A percentile compares a stretch with the other conserved stretches of the same genome.
These are phyloP conservation scores for Gliomastix tumulicola DNA, from an alignment of 2,329 filamentous ascomycete species.

Conservation along the genomic window DNA sequence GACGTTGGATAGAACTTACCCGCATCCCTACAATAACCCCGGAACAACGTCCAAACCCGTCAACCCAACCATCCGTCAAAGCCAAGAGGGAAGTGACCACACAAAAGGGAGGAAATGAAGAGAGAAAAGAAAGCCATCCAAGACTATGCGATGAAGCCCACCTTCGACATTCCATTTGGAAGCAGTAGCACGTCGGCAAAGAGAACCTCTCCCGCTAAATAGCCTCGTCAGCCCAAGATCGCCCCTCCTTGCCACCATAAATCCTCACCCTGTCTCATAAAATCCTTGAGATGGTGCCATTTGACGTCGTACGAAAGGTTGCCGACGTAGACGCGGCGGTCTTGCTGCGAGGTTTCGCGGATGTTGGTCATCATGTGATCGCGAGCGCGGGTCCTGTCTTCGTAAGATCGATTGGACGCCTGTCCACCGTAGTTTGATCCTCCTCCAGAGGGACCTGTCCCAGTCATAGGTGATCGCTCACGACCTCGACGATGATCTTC, in stretches of 20 bases:
- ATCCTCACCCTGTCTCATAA: slow-evolving; percentile 94
- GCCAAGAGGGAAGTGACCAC: slow-evolving; percentile 30
- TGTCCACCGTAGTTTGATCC: slow-evolving; percentile 62
- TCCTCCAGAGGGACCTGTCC: slow-evolving; percentile 60
- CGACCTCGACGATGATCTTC: slow-evolving; percentile 69
- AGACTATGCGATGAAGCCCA: slow-evolving; percentile 88
- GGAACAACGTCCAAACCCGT: slow-evolving; percentile 92
- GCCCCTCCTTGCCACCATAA: slow-evolving; percentile 14
- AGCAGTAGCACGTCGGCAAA: slow-evolving; percentile 99
- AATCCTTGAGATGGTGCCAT: slow-evolving; percentile 99
- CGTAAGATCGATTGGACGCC: slow-evolving; percentile 64
- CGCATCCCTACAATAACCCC: slow-evolving; percentile 97
- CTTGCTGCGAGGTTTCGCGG: slow-evolving; percentile 92
- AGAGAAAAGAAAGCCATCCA: slow-evolving; percentile 76
- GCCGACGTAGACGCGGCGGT: slow-evolving; percentile 98
- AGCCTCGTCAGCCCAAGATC: slow-evolving; percentile 29
- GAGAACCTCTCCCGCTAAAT: slow-evolving; percentile 94
- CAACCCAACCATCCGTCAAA: slow-evolving; percentile 95
- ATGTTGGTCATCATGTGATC: slow-evolving; percentile 96
- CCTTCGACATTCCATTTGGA: slow-evolving; percentile 99
- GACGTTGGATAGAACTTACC: slow-evolving; percentile 57
- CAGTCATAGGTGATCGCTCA: slow-evolving; percentile 83
- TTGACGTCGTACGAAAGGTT: slow-evolving; percentile 99
- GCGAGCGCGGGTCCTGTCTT: slow-evolving; percentile 76
- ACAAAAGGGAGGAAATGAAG: slow-evolving; percentile 57